These are phyloP conservation scores for Vigna angularis DNA, from an alignment of 306 rosid genomes.

Conservation along the genomic window DNA sequence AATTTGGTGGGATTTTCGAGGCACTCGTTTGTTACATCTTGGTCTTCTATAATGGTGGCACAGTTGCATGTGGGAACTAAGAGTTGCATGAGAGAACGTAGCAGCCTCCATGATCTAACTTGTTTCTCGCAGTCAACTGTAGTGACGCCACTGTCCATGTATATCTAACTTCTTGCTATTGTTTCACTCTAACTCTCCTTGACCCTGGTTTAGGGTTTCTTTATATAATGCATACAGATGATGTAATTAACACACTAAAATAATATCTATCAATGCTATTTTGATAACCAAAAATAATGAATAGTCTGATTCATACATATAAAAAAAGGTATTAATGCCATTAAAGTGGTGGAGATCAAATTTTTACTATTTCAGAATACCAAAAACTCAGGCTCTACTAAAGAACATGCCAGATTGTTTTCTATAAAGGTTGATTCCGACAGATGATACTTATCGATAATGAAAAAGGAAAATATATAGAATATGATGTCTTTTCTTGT, in stretches of 20 bases:
- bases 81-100: constrained; percentile 72
- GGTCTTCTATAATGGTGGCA: constrained; percentile 46
- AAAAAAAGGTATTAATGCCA: neutral
- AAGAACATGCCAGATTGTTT: no score
- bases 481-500: neutral
- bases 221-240: constrained; percentile 43
- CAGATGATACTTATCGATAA: no score
- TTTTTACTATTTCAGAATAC: no score
- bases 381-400: no score
- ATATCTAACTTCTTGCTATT: constrained; percentile 4
- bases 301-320: neutral
- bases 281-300: neutral
- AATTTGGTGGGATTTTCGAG: neutral
- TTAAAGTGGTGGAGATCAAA: no score
- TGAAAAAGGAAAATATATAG: no score
- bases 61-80: constrained; percentile 79
- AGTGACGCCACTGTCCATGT: constrained; percentile 53
- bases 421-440: no score
- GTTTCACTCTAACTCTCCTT: neutral
- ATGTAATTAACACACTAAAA: neutral
- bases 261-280: no score
- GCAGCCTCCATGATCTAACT: constrained; percentile 90
- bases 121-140: constrained; percentile 90
- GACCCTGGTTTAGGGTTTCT: constrained; percentile 27
- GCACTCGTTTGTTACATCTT: neutral